Evolutionary conservation across 768 basidiomycete genomes (phyloP).

Genomic region (Termitomyces sp.): DNA sequence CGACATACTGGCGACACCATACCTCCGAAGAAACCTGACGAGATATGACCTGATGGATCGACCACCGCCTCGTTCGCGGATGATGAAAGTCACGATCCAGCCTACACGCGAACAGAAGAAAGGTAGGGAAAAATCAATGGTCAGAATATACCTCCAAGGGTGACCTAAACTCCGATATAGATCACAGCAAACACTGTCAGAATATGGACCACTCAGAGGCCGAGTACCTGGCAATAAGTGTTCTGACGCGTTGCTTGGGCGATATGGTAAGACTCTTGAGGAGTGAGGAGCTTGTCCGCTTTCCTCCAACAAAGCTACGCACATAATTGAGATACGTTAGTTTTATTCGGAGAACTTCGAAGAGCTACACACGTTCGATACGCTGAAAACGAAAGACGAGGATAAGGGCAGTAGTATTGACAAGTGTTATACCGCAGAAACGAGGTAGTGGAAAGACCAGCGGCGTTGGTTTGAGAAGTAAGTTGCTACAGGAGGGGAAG

Average conservation of each 20-base stretch:
- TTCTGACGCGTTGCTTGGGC: slow-evolving; percentile 14
- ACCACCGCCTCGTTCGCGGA: slow-evolving; percentile 38
- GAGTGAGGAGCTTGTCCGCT: slow-evolving; percentile 22
- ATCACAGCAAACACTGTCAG: slow-evolving; percentile 39
- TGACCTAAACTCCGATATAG: slow-evolving; percentile 50
- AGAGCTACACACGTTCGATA: slow-evolving; percentile 20
- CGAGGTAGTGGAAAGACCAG: slow-evolving; percentile 61
- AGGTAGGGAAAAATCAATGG: neutral
- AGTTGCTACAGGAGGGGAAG: slow-evolving; percentile 59
- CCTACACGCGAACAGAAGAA: neutral
- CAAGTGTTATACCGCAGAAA: slow-evolving; percentile 41
- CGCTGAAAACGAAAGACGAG: slow-evolving; percentile 21
- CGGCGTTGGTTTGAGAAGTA: too few relatives aligned
- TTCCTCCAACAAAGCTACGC: slow-evolving; percentile 15
- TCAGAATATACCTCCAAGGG: slow-evolving; percentile 33
- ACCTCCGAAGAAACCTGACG: slow-evolving; percentile 22
- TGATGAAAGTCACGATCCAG: slow-evolving; percentile 51
- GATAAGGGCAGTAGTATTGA: slow-evolving; percentile 23
- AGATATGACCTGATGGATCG: slow-evolving; percentile 40
- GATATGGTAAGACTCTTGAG: slow-evolving; percentile 11
- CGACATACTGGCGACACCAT: neutral
- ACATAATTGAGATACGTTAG: neutral
- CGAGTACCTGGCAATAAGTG: slow-evolving; percentile 41
- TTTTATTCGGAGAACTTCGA: neutral
- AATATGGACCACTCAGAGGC: slow-evolving; percentile 34